Base-by-base conservation (phyloP, 75 land plant genomes). In the Pinus albicaulis region DNA sequence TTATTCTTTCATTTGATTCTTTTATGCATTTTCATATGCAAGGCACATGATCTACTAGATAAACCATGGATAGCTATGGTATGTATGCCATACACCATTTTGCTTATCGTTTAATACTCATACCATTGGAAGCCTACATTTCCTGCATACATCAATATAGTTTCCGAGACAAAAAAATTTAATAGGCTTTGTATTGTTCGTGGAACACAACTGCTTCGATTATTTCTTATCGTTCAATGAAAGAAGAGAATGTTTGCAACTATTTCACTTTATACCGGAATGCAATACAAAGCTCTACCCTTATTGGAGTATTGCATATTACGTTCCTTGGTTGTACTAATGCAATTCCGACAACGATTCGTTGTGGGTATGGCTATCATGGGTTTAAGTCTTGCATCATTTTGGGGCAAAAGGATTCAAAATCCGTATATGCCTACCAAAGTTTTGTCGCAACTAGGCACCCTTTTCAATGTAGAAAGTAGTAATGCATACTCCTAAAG, bases 221-320 rank as follows among this genome's bases (percentile, higher is more conserved):
- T 14, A 10, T 41, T 34, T 80, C 13, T 71, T 10, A 17, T 71
- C 44, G 44, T 56, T 68, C 64, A 22, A 57, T 86, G 83, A 89
- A 88, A 85, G 90, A 92, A 64, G 91, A 92, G 79, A 84, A 87
- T 73, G 89, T 82, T 22, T 78, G 95, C 72, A 80, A 96, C 99
- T 36, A 87, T 96, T 0, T 92, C 93, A 66, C 77, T 96, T 26
- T 96, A 98, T 78, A 92, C 98, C 41, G 98, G 99, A 75, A 96
- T 96, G 99, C 98, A n/a, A 96, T 96, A 98, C 99, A 96, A 59
- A n/a, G n/a, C n/a, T n/a, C n/a, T n/a, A n/a, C n/a, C n/a, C n/a
- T n/a, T n/a, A n/a, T n/a, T n/a, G n/a, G n/a, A n/a, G n/a, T n/a
- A n/a, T n/a, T n/a, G n/a, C n/a, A n/a, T n/a, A n/a, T n/a, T n/a